Evolutionary conservation across 2,329 filamentous ascomycete species (phyloP).

Genomic region (Fusarium torulosum): DNA sequence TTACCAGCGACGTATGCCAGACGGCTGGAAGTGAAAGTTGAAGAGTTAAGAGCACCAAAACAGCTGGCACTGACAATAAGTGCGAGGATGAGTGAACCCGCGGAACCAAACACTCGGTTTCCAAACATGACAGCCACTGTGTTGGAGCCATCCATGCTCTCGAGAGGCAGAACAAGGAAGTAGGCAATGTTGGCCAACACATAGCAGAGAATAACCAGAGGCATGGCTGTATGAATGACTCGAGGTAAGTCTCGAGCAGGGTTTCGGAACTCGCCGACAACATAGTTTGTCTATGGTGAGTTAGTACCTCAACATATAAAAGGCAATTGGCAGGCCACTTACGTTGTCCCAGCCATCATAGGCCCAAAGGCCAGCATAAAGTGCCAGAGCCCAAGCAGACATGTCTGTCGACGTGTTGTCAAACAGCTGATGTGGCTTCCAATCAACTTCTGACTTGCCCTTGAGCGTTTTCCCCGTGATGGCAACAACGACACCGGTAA

Average conservation of each 20-base stretch:
- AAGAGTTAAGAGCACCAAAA: conserved; percentile 94
- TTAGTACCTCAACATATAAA: conserved; percentile 14
- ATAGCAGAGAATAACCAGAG: conserved; percentile 90
- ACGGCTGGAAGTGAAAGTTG: conserved; percentile 91
- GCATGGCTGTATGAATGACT: conserved; percentile 97
- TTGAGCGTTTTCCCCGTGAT: conserved; percentile 84
- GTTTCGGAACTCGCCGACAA: conserved; percentile 96
- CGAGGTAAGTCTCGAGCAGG: conserved; percentile 89
- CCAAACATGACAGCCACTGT: conserved; percentile 98
- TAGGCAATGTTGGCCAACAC: conserved; percentile 93
- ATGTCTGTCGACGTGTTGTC: conserved; percentile 83
- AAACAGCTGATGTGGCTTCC: conserved; percentile 92
- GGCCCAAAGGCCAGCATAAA: conserved; percentile 97
- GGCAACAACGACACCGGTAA: conserved; percentile 91
- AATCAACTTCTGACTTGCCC: conserved; percentile 81
- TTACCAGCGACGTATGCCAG: conserved; percentile 95
- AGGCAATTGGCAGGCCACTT: conserved; percentile 54
- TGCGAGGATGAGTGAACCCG: conserved; percentile 85
- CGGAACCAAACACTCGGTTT: conserved; percentile 85
- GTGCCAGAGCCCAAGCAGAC: conserved; percentile 90
- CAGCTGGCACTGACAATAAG: conserved; percentile 92
- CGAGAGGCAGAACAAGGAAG: conserved; percentile 89
- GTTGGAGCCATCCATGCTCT: conserved; percentile 86
- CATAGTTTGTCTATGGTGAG: conserved; percentile 85
- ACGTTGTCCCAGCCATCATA: conserved; percentile 99